These are phyloP conservation scores for Fusarium musae DNA, from an alignment of 2,329 filamentous ascomycete genomes.

Conservation along the genomic window DNA sequence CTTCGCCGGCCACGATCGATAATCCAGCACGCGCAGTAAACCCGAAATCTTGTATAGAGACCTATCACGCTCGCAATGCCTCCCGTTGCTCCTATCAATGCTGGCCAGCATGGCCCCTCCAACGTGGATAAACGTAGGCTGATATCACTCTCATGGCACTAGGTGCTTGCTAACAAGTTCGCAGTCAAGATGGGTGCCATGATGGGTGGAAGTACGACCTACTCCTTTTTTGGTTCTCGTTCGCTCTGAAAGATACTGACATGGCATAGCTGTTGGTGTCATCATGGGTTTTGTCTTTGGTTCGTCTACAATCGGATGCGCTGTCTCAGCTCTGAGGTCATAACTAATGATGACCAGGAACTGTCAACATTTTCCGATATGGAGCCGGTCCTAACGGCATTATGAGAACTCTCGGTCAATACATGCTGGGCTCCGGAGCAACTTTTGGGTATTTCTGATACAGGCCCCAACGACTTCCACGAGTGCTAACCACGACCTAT, in stretches of 20 bases:
- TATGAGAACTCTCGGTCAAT: slow-evolving; percentile 93
- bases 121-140: slow-evolving; percentile 65
- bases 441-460: slow-evolving; percentile 82
- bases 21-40: neutral
- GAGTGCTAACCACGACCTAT: slow-evolving; percentile 33
- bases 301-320: slow-evolving; percentile 54
- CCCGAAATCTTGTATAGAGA: neutral
- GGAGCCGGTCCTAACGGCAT: slow-evolving; percentile 94
- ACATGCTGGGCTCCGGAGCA: slow-evolving; percentile 93
- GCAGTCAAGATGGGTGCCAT: slow-evolving; percentile 89
- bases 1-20: neutral
- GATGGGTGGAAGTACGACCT: slow-evolving; percentile 93
- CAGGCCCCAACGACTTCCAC: neutral
- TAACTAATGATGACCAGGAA: slow-evolving; percentile 65
- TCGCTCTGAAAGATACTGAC: slow-evolving; percentile 45
- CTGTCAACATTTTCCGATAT: slow-evolving; percentile 94
- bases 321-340: neutral
- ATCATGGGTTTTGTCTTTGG: slow-evolving; percentile 99
- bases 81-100: slow-evolving; percentile 54
- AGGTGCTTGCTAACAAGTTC: slow-evolving; percentile 32
- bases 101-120: slow-evolving; percentile 60
- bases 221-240: neutral
- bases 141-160: slow-evolving; percentile 12
- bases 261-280: slow-evolving; percentile 80
- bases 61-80: slow-evolving; percentile 48